These are phyloP conservation scores for Pyrenula massariospora DNA, from an alignment of 495 filamentous ascomycete species.

Conservation along the genomic window DNA sequence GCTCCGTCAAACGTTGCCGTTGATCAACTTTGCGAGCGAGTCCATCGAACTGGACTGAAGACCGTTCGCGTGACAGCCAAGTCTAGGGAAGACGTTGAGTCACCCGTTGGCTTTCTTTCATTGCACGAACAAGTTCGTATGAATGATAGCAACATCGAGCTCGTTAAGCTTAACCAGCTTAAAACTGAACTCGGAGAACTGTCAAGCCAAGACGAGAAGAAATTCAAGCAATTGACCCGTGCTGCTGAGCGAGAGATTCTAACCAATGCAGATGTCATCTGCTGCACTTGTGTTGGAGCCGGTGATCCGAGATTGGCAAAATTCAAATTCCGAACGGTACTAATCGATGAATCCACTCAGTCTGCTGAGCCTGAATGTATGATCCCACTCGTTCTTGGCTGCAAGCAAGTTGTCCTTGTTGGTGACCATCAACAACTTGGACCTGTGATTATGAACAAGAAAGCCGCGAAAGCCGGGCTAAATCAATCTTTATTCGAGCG, in stretches of 20 bases:
- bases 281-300: slow-evolving; percentile 96
- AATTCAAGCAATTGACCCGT: slow-evolving; percentile 87
- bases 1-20: slow-evolving; percentile 98
- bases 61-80: slow-evolving; percentile 98
- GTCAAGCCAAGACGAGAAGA: slow-evolving; percentile 95
- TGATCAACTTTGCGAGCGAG: slow-evolving; percentile 95
- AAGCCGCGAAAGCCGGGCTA: slow-evolving; percentile 91
- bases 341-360: slow-evolving; percentile 97
- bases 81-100: slow-evolving; percentile 96
- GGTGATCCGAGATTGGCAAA: slow-evolving; percentile 91
- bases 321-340: slow-evolving; percentile 93
- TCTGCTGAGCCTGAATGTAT: slow-evolving; percentile 99
- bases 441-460: slow-evolving; percentile 99
- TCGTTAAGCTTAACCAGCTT: slow-evolving; percentile 81
- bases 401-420: slow-evolving; percentile 96
- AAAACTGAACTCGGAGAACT: slow-evolving; percentile 88
- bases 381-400: slow-evolving; percentile 95
- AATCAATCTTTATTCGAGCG: slow-evolving; percentile 98
- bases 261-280: slow-evolving; percentile 94
- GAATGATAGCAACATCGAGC: slow-evolving; percentile 90
- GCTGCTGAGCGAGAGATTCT: slow-evolving; percentile 92
- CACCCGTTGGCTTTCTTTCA: slow-evolving; percentile 85
- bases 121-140: slow-evolving; percentile 95
- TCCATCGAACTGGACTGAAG: slow-evolving; percentile 89
- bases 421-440: slow-evolving; percentile 98